A percentile compares a stretch with the other conserved stretches of the same genome.
These are phyloP conservation scores for Coniochaeta prunicola DNA, from an alignment of 2,329 filamentous ascomycete genomes.

Conservation along the genomic window DNA sequence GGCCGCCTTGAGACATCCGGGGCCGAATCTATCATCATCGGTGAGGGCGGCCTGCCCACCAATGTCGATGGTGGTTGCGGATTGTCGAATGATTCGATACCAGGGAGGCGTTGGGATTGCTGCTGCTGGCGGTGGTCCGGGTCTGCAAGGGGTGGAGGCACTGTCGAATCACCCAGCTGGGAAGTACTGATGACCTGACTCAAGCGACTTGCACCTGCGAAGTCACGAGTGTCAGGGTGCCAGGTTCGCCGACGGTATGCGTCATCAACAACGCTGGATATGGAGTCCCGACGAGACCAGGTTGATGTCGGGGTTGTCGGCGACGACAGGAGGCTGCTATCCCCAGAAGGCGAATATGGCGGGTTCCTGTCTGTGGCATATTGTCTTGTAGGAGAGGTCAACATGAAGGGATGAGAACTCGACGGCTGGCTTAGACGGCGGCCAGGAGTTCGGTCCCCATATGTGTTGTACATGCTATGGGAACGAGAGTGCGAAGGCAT, in stretches of 20 bases:
- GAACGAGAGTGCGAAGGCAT: slow-evolving; percentile 60
- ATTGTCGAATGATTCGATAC: slow-evolving; percentile 86
- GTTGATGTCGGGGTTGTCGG: slow-evolving; percentile 56
- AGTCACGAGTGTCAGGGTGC: slow-evolving; percentile 72
- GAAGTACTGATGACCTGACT: slow-evolving; percentile 68
- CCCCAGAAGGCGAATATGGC: slow-evolving; percentile 43
- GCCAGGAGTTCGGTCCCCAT: slow-evolving; percentile 56
- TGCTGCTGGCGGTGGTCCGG: slow-evolving; percentile 47
- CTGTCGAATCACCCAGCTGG: slow-evolving; percentile 48
- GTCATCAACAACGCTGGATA: slow-evolving; percentile 56
- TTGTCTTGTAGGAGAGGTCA: slow-evolving; percentile 38
- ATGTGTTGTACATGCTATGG: slow-evolving; percentile 57
- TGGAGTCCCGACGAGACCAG: slow-evolving; percentile 60
- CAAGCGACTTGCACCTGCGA: slow-evolving; percentile 55
- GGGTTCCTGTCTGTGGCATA: slow-evolving; percentile 29
- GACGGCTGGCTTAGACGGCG: slow-evolving; percentile 80
- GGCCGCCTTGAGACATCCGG: slow-evolving; percentile 8
- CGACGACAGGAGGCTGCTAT: slow-evolving; percentile 52
- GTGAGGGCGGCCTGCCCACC: slow-evolving; percentile 58
- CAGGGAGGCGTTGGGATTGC: slow-evolving; percentile 64
- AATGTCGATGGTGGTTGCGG: slow-evolving; percentile 48
- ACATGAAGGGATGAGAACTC: slow-evolving; percentile 61
- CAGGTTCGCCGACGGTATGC: slow-evolving; percentile 81
- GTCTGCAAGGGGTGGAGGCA: slow-evolving; percentile 38
- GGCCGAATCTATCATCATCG: slow-evolving; percentile 62